These are phyloP conservation scores for Brassica balearica DNA, from an alignment of 441 rosid genomes.

Conservation along the genomic window DNA sequence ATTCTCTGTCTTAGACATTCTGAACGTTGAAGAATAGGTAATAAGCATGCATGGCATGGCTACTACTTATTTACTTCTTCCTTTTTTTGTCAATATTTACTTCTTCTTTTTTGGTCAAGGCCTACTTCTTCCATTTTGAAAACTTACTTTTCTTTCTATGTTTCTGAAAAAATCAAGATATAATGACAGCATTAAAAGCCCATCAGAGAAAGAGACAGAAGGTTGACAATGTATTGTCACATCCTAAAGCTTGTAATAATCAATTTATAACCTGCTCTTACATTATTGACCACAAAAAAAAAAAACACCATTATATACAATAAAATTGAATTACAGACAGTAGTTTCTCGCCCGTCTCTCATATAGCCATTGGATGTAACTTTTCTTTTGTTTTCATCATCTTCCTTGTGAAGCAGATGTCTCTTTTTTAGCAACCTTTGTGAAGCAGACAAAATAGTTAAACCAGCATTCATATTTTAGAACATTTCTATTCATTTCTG, in stretches of 20 bases:
- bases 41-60: conserved; percentile 27
- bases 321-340: conserved; percentile 12
- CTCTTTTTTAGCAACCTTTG: neutral
- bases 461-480: neutral
- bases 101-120: neutral
- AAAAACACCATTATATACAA: conserved; percentile 19
- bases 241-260: conserved; percentile 47
- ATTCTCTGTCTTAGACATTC: conserved; percentile 34
- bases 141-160: conserved; percentile 3
- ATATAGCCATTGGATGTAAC: neutral
- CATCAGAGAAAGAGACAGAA: conserved; percentile 45
- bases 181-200: conserved; percentile 12
- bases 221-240: conserved; percentile 55
- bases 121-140: conserved; percentile 3
- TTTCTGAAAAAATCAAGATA: conserved; percentile 11
- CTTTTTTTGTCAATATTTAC: neutral
- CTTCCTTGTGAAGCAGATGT: neutral
- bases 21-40: conserved; percentile 23
- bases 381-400: neutral
- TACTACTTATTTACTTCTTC: neutral
- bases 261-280: conserved; percentile 43
- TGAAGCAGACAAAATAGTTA: neutral
- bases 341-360: conserved; percentile 26
- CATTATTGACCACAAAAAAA: neutral
- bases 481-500: neutral